These are phyloP conservation scores for Typha latifolia DNA, from an alignment of 176 grass and related monocot genomes.

Conservation along the genomic window DNA sequence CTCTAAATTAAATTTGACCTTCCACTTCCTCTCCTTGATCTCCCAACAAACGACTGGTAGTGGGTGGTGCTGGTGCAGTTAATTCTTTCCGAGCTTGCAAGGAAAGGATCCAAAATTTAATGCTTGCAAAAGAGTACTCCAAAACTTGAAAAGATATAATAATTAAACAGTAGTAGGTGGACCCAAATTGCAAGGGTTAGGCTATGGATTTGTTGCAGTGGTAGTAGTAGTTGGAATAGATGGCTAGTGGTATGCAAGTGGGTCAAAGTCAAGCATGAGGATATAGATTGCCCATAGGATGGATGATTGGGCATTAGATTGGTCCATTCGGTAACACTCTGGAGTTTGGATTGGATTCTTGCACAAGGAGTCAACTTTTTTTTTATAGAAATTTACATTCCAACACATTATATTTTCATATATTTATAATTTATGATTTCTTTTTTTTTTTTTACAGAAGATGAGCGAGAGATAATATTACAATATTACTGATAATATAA, in stretches of 20 bases:
- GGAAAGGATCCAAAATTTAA: neutral
- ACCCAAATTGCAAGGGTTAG: too few species aligned
- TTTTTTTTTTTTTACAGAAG: too few species aligned
- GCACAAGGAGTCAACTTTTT: neutral
- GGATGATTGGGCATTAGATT: neutral
- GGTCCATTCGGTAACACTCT: neutral
- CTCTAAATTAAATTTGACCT: too few species aligned
- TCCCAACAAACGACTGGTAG: neutral
- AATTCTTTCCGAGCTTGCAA: neutral
- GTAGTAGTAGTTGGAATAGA: too few species aligned
- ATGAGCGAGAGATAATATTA: too few species aligned
- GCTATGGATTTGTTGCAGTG: too few species aligned
- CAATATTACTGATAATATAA: too few species aligned
- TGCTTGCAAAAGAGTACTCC: neutral
- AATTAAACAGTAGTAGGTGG: too few species aligned
- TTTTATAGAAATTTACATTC: neutral
- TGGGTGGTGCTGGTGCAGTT: neutral
- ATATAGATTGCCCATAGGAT: neutral
- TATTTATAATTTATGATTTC: too few species aligned
- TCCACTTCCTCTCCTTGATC: too few species aligned
- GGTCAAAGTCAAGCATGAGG: neutral
- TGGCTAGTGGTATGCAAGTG: neutral
- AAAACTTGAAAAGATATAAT: too few species aligned
- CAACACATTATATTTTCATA: too few species aligned
- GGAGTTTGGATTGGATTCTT: neutral